Evolutionary conservation across 345 rosid genomes (phyloP), one percentile per base, ranked within the genome.

Genomic region (Salix purpurea): DNA sequence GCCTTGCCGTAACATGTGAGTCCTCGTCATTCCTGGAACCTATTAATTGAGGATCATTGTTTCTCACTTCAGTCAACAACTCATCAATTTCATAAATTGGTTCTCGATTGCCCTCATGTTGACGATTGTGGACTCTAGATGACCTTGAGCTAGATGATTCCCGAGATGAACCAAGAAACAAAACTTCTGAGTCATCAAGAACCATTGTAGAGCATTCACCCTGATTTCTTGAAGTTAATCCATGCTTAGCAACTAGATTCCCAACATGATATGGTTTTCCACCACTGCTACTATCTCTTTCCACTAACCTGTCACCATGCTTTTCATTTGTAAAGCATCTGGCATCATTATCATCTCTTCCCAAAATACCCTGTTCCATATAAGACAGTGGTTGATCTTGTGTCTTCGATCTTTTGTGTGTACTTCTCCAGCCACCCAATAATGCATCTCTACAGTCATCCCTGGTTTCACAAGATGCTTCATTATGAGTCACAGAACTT

Each of bases 351-450:
- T 65, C 78, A 71, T 65, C 56, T 50, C 50, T 67, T 54, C 60
- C 24, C 9, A 54, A 54, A 54, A 54, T 54, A 54, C 3, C 10
- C 24, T 54, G 60, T 6, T 54, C 60, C 60, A 54, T 54, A 54
- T 21, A 54, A 40, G 65, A 54, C 28, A 40, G 48, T 7, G 58
- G 23, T 12, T 46, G 69, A 58, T 61, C 74, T 70, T 13, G 19
- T 75, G 70, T 69, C 82, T 61, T 82, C 23, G 74, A 65, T 71
- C 70, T 72, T 84, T 65, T 79, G 56, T 39, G 81, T 1, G 83
- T 88, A 77, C 87, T 86, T 89, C 90, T 85, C 97, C 99, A 96
- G 44, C 90, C 87, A 80, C 84, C 83, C 71, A 76, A 48, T 42
- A 62, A 56, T 69, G 34, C 56, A 74, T 77, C 84, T 77, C 84